A percentile compares a stretch with the other conserved stretches of the same genome.
Evolutionary conservation across 352 stramenopile genomes (phyloP).

Genomic region (Pythium plurisporium): DNA sequence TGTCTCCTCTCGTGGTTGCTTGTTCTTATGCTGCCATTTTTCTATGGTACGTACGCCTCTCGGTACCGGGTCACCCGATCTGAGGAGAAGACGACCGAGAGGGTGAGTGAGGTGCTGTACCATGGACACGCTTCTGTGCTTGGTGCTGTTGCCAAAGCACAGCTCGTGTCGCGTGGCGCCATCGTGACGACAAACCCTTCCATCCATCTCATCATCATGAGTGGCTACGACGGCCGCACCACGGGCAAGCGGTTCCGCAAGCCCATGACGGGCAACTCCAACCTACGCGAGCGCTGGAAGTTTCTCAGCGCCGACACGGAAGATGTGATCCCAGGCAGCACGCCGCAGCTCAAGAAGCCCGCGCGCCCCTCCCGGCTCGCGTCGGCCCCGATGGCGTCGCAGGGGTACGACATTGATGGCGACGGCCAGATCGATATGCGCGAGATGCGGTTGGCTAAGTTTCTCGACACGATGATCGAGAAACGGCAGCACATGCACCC

Average conservation of each 20-base stretch:
- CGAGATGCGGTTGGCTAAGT: conserved; percentile 64
- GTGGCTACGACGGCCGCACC: conserved; percentile 28
- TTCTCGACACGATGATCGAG: conserved; percentile 50
- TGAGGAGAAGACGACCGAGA: not conserved
- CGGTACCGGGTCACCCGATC: too few species aligned
- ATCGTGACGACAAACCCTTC: too few species aligned
- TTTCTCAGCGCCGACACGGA: conserved; percentile 43
- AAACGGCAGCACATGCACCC: conserved; percentile 16
- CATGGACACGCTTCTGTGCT: not conserved
- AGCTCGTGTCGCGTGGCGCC: not conserved
- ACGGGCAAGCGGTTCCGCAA: conserved; percentile 60
- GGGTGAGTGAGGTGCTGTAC: not conserved
- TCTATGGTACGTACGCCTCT: not conserved
- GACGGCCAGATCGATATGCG: conserved; percentile 61
- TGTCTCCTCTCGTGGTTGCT: not conserved
- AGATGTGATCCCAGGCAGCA: conserved; percentile 34
- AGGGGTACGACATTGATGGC: conserved; percentile 60
- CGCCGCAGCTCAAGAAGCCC: conserved; percentile 12
- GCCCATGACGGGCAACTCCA: conserved; percentile 41
- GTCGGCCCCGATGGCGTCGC: not conserved
- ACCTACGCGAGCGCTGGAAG: conserved; percentile 47
- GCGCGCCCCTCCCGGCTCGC: not conserved
- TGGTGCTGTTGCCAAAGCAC: not conserved
- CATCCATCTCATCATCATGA: conserved; percentile 10
- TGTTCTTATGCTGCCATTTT: conserved; percentile 2